These are phyloP conservation scores for Fragaria vesca DNA, from an alignment of 306 rosid species.

Conservation along the genomic window DNA sequence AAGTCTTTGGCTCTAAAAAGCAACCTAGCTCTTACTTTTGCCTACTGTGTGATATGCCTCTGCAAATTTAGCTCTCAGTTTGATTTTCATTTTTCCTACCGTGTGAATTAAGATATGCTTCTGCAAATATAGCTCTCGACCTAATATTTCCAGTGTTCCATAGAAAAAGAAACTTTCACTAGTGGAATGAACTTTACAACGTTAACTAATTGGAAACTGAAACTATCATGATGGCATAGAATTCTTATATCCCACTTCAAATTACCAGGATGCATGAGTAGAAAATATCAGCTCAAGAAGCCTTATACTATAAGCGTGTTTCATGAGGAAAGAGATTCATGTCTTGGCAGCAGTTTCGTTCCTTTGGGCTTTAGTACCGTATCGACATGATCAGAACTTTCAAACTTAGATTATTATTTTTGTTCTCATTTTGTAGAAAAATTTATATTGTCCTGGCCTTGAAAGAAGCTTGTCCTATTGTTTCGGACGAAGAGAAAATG, in stretches of 20 bases:
- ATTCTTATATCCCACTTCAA: background rate
- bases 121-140: too few species aligned
- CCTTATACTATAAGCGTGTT: background rate
- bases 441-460: too few species aligned
- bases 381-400: background rate
- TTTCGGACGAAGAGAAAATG: too few species aligned
- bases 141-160: too few species aligned
- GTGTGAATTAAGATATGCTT: background rate
- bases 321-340: background rate
- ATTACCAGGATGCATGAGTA: background rate
- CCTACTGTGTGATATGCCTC: background rate
- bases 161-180: too few species aligned
- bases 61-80: background rate
- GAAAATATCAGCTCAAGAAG: background rate
- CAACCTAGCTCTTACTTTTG: background rate
- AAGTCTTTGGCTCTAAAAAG: constrained; percentile 7
- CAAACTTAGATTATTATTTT: background rate
- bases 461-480: too few species aligned
- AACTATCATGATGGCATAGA: background rate
- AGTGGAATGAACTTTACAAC: background rate
- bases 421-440: too few species aligned
- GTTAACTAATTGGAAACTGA: background rate
- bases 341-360: background rate
- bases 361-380: background rate
- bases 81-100: background rate